Percentiles rank a stretch among this genome's conserved stretches.
phyloP scores from a whole-genome alignment of 805 yeast genomes.

The Groenewaldozyma tartarivorans region DNA sequence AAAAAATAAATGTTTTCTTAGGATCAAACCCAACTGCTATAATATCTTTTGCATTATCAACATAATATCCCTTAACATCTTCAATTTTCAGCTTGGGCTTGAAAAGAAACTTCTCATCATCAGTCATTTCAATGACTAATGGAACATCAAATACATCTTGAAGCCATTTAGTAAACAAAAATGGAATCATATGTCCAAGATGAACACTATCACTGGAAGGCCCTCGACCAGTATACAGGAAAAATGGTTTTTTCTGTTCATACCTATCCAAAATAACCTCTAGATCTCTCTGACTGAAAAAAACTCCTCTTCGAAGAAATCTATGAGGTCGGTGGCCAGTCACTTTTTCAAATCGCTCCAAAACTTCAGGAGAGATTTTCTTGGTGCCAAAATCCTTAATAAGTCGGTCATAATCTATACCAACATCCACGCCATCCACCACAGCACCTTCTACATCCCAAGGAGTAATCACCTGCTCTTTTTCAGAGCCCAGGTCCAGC shows the following conservation, averaged over 20 bases:
- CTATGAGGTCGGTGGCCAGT: constrained; percentile 93
- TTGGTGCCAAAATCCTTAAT: constrained; percentile 82
- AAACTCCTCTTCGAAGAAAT: constrained; percentile 79
- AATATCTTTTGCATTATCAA: constrained; percentile 83
- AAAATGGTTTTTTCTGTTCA: constrained; percentile 92
- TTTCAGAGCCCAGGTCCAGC: constrained; percentile 2
- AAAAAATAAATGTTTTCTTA: constrained; percentile 88
- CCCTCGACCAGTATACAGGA: constrained; percentile 94
- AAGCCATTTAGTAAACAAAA: constrained; percentile 92
- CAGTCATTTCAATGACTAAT: constrained; percentile 84
- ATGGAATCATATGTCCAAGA: constrained; percentile 94
- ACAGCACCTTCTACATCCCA: constrained; percentile 99
- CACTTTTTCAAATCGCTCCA: constrained; percentile 63
- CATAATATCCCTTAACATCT: constrained; percentile 73
- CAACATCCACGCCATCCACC: constrained; percentile 86
- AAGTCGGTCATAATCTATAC: constrained; percentile 84
- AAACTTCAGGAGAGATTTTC: constrained; percentile 56
- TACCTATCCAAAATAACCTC: constrained; percentile 70
- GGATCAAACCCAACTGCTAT: constrained; percentile 92
- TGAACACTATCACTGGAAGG: constrained; percentile 94
- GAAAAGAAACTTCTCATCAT: constrained; percentile 94
- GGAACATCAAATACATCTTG: constrained; percentile 98
- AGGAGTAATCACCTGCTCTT: constrained; percentile 65
- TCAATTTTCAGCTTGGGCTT: constrained; percentile 82
- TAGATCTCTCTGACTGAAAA: constrained; percentile 72